These are phyloP conservation scores for Corinectria fuckeliana DNA, from an alignment of 2,329 filamentous ascomycete genomes.

Conservation along the genomic window DNA sequence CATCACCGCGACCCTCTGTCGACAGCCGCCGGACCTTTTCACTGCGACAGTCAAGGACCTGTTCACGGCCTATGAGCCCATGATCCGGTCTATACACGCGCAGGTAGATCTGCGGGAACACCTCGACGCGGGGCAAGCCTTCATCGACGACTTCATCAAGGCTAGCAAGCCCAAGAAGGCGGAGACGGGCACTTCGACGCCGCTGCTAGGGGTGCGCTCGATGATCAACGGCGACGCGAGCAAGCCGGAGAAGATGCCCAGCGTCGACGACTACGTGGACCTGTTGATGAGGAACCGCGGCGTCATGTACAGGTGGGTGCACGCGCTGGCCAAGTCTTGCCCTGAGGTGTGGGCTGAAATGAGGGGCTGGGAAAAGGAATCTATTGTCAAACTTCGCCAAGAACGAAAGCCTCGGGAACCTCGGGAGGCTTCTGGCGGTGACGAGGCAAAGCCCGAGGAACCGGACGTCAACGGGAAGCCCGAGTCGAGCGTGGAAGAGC, in stretches of 20 bases:
- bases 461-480: slow-evolving; percentile 20
- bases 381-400: slow-evolving; percentile 61
- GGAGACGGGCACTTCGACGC: slow-evolving; percentile 33
- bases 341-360: slow-evolving; percentile 69
- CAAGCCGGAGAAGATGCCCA: slow-evolving; percentile 50
- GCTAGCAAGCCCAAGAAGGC: slow-evolving; percentile 54
- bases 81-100: slow-evolving; percentile 75
- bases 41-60: slow-evolving; percentile 70
- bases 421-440: neutral
- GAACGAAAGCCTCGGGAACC: slow-evolving; percentile 11
- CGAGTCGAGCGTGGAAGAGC: slow-evolving; percentile 45
- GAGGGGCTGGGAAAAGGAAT: slow-evolving; percentile 64
- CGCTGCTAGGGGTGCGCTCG: slow-evolving; percentile 4
- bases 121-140: slow-evolving; percentile 69
- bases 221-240: slow-evolving; percentile 31
- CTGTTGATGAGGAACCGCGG: slow-evolving; percentile 69
- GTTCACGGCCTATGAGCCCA: slow-evolving; percentile 73
- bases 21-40: slow-evolving; percentile 73
- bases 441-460: neutral
- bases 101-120: slow-evolving; percentile 74
- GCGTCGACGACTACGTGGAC: slow-evolving; percentile 74
- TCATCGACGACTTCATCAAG: slow-evolving; percentile 75
- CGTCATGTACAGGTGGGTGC: slow-evolving; percentile 72
- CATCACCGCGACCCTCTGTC: slow-evolving; percentile 71
- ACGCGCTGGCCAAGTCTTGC: slow-evolving; percentile 72